Evolutionary conservation across 352 stramenopile species (phyloP), one percentile per base, ranked within the genome.

Genomic region (Globisporangium sylvaticum): DNA sequence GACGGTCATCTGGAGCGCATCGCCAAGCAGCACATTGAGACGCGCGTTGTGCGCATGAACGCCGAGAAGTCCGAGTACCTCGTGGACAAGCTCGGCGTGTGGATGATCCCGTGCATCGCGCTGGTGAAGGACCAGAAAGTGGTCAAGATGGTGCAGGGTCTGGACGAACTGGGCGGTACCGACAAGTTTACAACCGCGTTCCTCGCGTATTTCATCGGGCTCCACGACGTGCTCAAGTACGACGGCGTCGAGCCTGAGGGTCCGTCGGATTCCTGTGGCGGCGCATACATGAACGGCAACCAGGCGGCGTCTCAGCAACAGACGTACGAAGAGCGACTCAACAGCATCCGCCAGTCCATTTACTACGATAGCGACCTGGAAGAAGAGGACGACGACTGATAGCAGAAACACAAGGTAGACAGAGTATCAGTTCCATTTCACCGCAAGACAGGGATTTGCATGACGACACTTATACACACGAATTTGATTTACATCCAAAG

Each of bases 51-150:
- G 48, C 97, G 96, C 69, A 97, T 99, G 64, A 96, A 99, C 75
- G 96, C 97, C 10, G 96, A 99, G 73, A 98, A 98, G 66, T 90
- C 88, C 63, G 94, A 97, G 70, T 99, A 97, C 73, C 79, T 99
- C n/a, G 95, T 98, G 48, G 86, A 99, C 58, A 97, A 97, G 63
- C 73, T 99, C 24, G 94, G 95, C 0, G 84, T 99, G 65, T 95
- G 96, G 74, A 96, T 98, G 77, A 98, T 99, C 70, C 97, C 97
- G 34, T 98, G 95, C 37, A 86, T 99, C 24, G 88, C 98, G 20
- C 84, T 99, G 8, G 84, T 98, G 24, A 97, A 97, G 71, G 89
- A 98, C 71, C 94, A 98, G 31, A 98, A 98, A 71, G 95, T 97
- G 7, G 81, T 97, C 66, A 97, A 99, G 83, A 97, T 98, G 77